A percentile compares a stretch with the other conserved stretches of the same genome.
These are phyloP conservation scores for Diaporthe nobilis DNA, from an alignment of 2,329 filamentous ascomycete species.

Conservation along the genomic window DNA sequence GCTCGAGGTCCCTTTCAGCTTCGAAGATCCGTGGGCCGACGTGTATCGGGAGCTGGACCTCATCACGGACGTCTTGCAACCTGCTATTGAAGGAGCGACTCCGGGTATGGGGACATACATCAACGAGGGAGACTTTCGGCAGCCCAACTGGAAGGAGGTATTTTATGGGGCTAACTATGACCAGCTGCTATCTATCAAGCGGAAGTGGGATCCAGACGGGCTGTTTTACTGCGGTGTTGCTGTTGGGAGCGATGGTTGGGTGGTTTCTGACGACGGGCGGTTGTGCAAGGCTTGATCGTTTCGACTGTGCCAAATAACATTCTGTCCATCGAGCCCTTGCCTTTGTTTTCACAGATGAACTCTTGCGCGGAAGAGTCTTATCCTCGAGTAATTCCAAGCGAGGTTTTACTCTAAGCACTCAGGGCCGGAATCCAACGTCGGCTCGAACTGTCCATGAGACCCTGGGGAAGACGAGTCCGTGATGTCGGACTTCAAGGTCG, in stretches of 20 bases:
- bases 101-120: conserved; percentile 62
- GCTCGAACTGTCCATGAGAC: not conserved
- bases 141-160: conserved; percentile 59
- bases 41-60: conserved; percentile 47
- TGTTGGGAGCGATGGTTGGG: conserved; percentile 67
- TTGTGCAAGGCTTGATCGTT: conserved; percentile 47
- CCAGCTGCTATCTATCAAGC: conserved; percentile 60
- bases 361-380: not conserved
- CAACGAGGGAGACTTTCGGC: conserved; percentile 66
- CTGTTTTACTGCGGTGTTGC: conserved; percentile 64
- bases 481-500: not conserved
- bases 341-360: not conserved
- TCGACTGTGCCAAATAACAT: not conserved
- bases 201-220: conserved; percentile 59
- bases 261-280: conserved; percentile 51
- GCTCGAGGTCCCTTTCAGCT: conserved; percentile 48
- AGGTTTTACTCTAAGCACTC: not conserved
- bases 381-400: not conserved
- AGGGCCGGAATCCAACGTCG: not conserved
- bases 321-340: not conserved
- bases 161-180: conserved; percentile 65
- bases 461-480: not conserved
- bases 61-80: conserved; percentile 51
- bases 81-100: conserved; percentile 49
- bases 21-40: conserved; percentile 44